These are phyloP conservation scores for Naganishia vaughanmartiniae DNA, from an alignment of 768 basidiomycete genomes.

Conservation along the genomic window DNA sequence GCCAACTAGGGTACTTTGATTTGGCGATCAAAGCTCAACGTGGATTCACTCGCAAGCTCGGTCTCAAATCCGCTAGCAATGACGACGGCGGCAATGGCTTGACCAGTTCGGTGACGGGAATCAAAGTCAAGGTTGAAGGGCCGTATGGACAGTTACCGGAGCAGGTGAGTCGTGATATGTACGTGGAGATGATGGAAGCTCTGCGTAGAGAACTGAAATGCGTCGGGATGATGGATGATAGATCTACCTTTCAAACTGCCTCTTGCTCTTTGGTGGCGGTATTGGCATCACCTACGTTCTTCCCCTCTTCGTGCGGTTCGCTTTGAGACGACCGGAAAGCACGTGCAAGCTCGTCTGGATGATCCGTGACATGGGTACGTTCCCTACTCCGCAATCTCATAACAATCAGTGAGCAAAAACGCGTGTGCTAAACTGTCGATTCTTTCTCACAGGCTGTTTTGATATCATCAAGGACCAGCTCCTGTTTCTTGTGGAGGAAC, in stretches of 20 bases:
- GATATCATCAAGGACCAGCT: constrained; percentile 12
- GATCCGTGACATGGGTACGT: constrained; percentile 15
- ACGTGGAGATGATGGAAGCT: neutral
- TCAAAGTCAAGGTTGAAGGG: neutral
- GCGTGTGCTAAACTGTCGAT: neutral
- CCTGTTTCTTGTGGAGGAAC: neutral
- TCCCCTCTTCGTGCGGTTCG: constrained; percentile 1
- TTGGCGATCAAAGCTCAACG: constrained; percentile 18
- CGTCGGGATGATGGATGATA: neutral
- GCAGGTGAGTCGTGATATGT: neutral
- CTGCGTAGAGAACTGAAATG: neutral
- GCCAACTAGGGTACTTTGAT: neutral
- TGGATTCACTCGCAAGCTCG: constrained; percentile 4
- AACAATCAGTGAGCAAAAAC: too few relatives aligned
- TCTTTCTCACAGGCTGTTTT: neutral
- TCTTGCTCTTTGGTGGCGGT: constrained; percentile 8
- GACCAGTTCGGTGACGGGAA: too few relatives aligned
- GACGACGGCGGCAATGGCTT: neutral
- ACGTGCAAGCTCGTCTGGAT: constrained; percentile 18
- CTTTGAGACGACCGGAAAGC: neutral
- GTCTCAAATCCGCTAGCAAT: neutral
- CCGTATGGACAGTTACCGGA: constrained; percentile 1
- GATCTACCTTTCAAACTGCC: constrained; percentile 5
- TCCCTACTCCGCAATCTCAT: too few relatives aligned
- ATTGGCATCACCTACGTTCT: constrained; percentile 13